Percentiles rank a stretch among this genome's conserved stretches.
phyloP scores from a whole-genome alignment of 306 rosid genomes.

The Echinosophora koreensis region DNA sequence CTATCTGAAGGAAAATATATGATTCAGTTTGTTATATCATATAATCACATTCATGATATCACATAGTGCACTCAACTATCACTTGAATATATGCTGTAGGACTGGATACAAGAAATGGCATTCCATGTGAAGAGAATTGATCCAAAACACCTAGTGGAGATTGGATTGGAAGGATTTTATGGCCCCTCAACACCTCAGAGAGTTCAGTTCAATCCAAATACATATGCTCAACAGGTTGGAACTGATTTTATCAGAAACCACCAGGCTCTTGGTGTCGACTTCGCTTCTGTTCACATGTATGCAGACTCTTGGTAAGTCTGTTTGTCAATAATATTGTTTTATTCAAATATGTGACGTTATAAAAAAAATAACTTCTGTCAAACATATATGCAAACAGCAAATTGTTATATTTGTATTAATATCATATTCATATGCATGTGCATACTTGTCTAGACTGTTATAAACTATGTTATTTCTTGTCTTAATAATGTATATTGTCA shows the following conservation, averaged over 20 bases:
- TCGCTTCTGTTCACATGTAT: constrained; percentile 90
- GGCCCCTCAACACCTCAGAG: constrained; percentile 86
- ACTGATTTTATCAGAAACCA: constrained; percentile 92
- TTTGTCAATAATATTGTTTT: constrained; percentile 1
- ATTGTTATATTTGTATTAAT: constrained; percentile 1
- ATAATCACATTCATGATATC: not conserved
- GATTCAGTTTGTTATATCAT: not conserved
- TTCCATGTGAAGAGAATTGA: constrained; percentile 84
- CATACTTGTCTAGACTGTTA: not conserved
- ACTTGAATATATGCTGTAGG: constrained; percentile 53
- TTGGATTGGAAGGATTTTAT: constrained; percentile 94
- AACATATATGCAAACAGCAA: not conserved
- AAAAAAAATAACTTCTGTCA: not conserved
- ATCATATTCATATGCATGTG: constrained; percentile 10
- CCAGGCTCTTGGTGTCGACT: constrained; percentile 88
- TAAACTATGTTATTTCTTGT: not conserved
- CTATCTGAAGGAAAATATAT: constrained; percentile 13
- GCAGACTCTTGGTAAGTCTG: constrained; percentile 85
- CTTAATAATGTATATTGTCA: not conserved
- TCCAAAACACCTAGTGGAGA: constrained; percentile 88
- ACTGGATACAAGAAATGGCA: constrained; percentile 97
- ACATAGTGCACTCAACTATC: constrained; percentile 1
- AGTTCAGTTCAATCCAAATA: constrained; percentile 85
- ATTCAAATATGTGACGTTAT: not conserved
- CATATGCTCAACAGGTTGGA: constrained; percentile 93